Base-by-base conservation (phyloP, 345 rosid species). In the Linum trigynum region DNA sequence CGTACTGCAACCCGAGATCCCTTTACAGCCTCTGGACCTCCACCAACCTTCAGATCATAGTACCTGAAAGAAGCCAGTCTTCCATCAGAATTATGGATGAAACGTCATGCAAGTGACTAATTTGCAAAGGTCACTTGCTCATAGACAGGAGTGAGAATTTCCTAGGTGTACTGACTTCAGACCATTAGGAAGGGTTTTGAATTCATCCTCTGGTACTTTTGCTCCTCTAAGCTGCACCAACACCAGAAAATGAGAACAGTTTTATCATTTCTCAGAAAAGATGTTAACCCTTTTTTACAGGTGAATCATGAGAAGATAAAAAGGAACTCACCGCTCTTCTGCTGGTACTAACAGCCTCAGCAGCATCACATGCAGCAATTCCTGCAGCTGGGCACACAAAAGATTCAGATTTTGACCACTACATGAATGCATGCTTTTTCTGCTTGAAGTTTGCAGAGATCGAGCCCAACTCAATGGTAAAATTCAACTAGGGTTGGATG, bases 1-100 rank as follows among this genome's bases (percentile, higher is more conserved):
- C 91, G 79, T 92, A 92, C 96, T 86, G 98, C 98, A 83, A 92
- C 96, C 84, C 96, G 80, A 65, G 97, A 92, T 78, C 97, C 98
- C 72, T 90, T 90, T 65, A 73, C 86, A 45, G 98, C 97, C 72
- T 82, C 75, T 38, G 75, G 53, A 77, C 97, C 97, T 67, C 75
- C 70, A 15, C 98, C 98, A 53, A 87, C 96, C 74, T 86, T 92
- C 68, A 92, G 55, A 77, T 92, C 98, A 81, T 90, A 90, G 80
- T 87, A 90, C 88, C 98, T 92, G 73, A 63, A 75, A 65, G 67
- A 72, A 48, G 11, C 53, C 3, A 48, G 14, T 9, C 7, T 41
- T 53, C 58, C 36, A 69, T 68, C 65, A 72, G 65, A 73, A 67
- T 45, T 72, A 55, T 57, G 10, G 57, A 23, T 23, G 32, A 23